Evolutionary conservation across 1,284 basidiomycete species (phyloP).

Genomic region (Volvariella surrecta): DNA sequence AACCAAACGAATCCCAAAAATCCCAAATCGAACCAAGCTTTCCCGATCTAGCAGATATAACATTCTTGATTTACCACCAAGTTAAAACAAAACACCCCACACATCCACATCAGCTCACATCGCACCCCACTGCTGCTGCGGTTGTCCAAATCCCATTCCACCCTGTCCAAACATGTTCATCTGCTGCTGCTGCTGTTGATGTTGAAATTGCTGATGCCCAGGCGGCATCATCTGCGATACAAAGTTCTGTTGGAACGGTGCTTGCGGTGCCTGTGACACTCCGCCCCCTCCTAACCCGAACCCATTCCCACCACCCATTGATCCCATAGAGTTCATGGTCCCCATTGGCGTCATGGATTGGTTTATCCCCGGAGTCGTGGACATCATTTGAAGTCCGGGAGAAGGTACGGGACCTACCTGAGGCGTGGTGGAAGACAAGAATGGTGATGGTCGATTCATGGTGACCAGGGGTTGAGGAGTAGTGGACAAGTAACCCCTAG

Average conservation of each 20-base stretch:
- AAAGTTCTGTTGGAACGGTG: not conserved
- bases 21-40: no score
- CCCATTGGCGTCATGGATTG: no score
- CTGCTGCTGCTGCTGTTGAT: not conserved
- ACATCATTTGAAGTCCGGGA: not conserved
- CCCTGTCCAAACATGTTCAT: not conserved
- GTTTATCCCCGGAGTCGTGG: no score
- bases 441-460: not conserved
- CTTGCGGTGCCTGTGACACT: no score
- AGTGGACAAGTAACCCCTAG: not conserved
- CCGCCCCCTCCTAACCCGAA: not conserved
- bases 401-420: not conserved
- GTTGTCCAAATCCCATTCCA: not conserved
- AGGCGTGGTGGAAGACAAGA: not conserved
- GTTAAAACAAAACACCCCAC: no score
- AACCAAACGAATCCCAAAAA: no score
- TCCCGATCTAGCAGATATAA: no score
- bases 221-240: slow-evolving; percentile 1
- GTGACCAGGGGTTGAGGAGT: not conserved
- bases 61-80: no score
- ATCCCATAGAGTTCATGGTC: no score
- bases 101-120: no score
- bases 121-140: not conserved
- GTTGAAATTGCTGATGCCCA: not conserved
- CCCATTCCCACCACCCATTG: no score